Evolutionary conservation across 1,139 yeast species (phyloP), one percentile per base, ranked within the genome.

Genomic region (Saccharomyces hybrid): DNA sequence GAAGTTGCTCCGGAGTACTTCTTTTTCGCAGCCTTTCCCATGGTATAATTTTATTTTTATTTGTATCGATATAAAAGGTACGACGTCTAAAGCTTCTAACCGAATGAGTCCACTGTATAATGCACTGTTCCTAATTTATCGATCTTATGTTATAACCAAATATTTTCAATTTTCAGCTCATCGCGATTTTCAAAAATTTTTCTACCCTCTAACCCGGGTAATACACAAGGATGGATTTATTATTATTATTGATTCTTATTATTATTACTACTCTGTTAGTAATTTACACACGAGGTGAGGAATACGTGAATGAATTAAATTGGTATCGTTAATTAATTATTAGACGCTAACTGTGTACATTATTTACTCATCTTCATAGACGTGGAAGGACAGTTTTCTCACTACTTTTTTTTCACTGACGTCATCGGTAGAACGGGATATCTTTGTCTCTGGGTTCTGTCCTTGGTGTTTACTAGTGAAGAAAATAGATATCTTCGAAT

Each of bases 1-100:
- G 77, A 72, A 51, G 78, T 58, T 5, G 63, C 66, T 13, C 68
- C 60, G 6, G 70, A 58, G 56, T 70, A 72, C 52, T 65, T 71
- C 67, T 70, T 73, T 61, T 68, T 70, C 3, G 62, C 68, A 46
- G 70, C 73, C 56, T 66, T 70, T 19, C 65, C 72, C 72, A 69
- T 69, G 27, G 28, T 55, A 26, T 34, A 25, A 25, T 41, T 27
- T 34, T 29, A 14, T 26, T 49, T n/a, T 13, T 41, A 6, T 27
- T 23, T 41, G 32, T 14, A 5, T n/a, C 13, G n/a, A 13, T 29
- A 29, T 32, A 32, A n/a, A 16, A 11, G 13, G 16, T 38, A 38
- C 25, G 6, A 38, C 19, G 25, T 2, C 9, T 38, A 19, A 38
- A 38, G 19, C 19, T 25, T 1, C 7, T 19, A 9, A 11, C n/a